Conservation (phyloP, 2,329 filamentous ascomycete species). For the Penicillium capsulatum region DNA sequence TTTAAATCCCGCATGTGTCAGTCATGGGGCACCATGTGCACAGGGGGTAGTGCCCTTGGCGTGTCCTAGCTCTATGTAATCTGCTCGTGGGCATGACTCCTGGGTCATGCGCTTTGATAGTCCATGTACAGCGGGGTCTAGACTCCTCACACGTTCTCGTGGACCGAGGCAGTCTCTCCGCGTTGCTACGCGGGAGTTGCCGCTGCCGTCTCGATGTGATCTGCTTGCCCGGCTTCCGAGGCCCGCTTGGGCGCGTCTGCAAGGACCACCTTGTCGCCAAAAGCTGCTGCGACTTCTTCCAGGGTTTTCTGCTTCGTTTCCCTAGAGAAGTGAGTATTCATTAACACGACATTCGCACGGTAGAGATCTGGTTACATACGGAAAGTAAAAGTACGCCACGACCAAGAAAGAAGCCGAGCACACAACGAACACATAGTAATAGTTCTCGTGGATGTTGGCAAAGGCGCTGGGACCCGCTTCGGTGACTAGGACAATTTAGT, state of each 20-base stretch:
- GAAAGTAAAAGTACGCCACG: slow-evolving; percentile 54
- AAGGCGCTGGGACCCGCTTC: slow-evolving; percentile 55
- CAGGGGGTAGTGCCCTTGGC: too few relatives aligned
- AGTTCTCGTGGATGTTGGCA: slow-evolving; percentile 55
- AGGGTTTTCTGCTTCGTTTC: slow-evolving; percentile 49
- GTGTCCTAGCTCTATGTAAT: too few relatives aligned
- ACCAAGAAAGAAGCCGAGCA: slow-evolving; percentile 51
- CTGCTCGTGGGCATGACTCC: too few relatives aligned
- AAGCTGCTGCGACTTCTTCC: slow-evolving; percentile 49
- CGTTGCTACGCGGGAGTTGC: background rate
- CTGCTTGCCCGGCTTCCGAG: slow-evolving; percentile 24
- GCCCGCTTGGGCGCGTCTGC: slow-evolving; percentile 23
- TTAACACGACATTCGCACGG: background rate
- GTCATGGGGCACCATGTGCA: too few relatives aligned
- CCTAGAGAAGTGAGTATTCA: slow-evolving; percentile 22
- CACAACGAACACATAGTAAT: slow-evolving; percentile 57
- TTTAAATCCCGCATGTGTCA: too few relatives aligned
- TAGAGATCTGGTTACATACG: slow-evolving; percentile 32
- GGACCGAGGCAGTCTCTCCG: too few relatives aligned
- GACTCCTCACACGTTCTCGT: too few relatives aligned
- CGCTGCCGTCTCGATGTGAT: slow-evolving; percentile 16
- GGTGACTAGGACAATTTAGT: too few relatives aligned
- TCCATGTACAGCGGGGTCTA: too few relatives aligned
- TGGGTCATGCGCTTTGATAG: too few relatives aligned
- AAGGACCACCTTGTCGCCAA: slow-evolving; percentile 46